phyloP scores from a whole-genome alignment of 2,329 filamentous ascomycete species.

The Epicoccum sorghinum region DNA sequence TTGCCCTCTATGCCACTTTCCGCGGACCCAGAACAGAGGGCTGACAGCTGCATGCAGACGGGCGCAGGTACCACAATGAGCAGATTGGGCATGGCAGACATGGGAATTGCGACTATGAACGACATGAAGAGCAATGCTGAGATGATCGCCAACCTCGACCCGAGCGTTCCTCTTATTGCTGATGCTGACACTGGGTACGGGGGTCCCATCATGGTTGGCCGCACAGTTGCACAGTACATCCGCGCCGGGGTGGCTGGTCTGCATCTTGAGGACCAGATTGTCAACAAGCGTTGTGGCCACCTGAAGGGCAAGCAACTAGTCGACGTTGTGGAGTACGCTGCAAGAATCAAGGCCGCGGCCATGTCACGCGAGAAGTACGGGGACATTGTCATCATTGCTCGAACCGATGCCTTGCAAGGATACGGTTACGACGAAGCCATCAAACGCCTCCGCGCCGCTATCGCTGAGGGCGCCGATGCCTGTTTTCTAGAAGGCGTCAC shows the following conservation, averaged over 20 bases:
- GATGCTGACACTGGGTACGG: conserved; percentile 66
- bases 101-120: conserved; percentile 65
- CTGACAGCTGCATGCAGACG: conserved; percentile 52
- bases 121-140: conserved; percentile 69
- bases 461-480: conserved; percentile 63
- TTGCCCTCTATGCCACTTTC: not conserved
- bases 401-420: conserved; percentile 65
- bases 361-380: conserved; percentile 56
- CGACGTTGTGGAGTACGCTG: conserved; percentile 55
- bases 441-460: conserved; percentile 56
- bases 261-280: conserved; percentile 69
- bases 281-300: conserved; percentile 70
- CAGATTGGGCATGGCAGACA: conserved; percentile 66
- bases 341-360: conserved; percentile 63
- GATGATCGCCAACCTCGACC: conserved; percentile 68
- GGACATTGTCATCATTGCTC: conserved; percentile 69
- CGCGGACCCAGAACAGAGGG: not conserved
- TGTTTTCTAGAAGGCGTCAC: conserved; percentile 66
- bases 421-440: conserved; percentile 65
- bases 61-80: conserved; percentile 68
- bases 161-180: conserved; percentile 63
- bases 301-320: conserved; percentile 67
- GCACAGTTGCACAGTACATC: conserved; percentile 61
- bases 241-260: conserved; percentile 63
- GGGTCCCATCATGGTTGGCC: conserved; percentile 52